A percentile compares a stretch with the other conserved stretches of the same genome.
Conservation (phyloP, 2,329 filamentous ascomycete genomes). For the Zymoseptoria ardabiliae region DNA sequence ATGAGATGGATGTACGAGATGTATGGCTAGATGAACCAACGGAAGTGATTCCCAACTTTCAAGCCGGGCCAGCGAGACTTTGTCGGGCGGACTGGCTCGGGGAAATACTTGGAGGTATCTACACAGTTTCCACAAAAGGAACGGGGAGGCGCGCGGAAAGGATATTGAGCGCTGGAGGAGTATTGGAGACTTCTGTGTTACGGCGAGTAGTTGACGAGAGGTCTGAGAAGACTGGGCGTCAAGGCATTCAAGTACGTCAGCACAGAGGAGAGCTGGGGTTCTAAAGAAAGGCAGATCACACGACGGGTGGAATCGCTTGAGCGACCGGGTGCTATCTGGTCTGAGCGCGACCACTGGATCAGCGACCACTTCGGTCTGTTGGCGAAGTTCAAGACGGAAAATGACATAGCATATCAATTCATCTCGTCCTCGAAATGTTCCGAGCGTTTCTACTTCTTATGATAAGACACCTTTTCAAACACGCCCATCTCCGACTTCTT, state of each 20-base stretch:
- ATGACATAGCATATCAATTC: background rate
- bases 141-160: background rate
- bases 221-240: background rate
- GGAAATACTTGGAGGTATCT: background rate
- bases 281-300: too few species aligned
- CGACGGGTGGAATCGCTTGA: background rate
- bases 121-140: background rate
- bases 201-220: background rate
- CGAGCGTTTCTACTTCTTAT: background rate
- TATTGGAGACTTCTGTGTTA: background rate
- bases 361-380: background rate
- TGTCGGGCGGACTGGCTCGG: background rate
- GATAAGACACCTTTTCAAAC: conserved; percentile 10
- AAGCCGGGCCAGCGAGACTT: background rate
- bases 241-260: background rate
- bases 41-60: background rate
- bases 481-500: conserved; percentile 5
- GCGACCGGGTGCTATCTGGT: background rate
- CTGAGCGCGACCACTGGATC: background rate
- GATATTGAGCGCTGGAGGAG: background rate
- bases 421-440: background rate
- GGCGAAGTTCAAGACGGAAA: conserved; percentile 1
- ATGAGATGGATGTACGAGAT: background rate
- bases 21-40: background rate
- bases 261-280: background rate